A percentile compares a stretch with the other conserved stretches of the same genome.
Evolutionary conservation across 73 alveolate genomes (phyloP).

Genomic region (Loxodes magnus): DNA sequence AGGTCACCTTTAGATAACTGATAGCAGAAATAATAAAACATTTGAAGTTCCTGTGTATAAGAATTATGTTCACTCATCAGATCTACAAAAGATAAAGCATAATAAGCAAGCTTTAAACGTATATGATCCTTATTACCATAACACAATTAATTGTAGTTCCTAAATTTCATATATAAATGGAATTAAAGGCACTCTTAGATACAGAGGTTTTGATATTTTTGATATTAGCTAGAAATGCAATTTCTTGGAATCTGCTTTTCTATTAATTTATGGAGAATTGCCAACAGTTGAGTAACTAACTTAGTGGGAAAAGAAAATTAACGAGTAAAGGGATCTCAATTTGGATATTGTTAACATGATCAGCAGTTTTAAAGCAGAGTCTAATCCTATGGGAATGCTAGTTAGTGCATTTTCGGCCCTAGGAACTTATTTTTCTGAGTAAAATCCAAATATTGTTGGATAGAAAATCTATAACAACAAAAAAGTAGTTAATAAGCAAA

Average conservation of each 20-base stretch:
- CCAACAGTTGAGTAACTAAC: slow-evolving; percentile 59
- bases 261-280: slow-evolving; percentile 75
- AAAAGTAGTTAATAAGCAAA: slow-evolving; percentile 44
- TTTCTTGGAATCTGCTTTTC: slow-evolving; percentile 75
- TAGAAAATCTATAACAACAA: slow-evolving; percentile 46
- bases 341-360: slow-evolving; percentile 28
- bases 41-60: slow-evolving; percentile 46
- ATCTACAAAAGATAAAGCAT: slow-evolving; percentile 50
- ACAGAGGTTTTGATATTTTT: slow-evolving; percentile 89
- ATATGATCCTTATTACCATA: slow-evolving; percentile 82
- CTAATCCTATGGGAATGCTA: slow-evolving; percentile 92
- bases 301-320: slow-evolving; percentile 21
- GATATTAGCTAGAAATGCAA: slow-evolving; percentile 73
- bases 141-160: slow-evolving; percentile 73
- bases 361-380: slow-evolving; percentile 68
- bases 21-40: slow-evolving; percentile 14
- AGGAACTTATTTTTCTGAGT: slow-evolving; percentile 81
- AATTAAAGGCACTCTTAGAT: slow-evolving; percentile 78
- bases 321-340: background rate
- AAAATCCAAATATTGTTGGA: slow-evolving; percentile 86
- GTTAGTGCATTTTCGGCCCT: slow-evolving; percentile 64
- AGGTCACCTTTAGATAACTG: slow-evolving; percentile 16
- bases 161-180: slow-evolving; percentile 77
- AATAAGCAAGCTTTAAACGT: too few species aligned
- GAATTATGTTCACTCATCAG: slow-evolving; percentile 52